A percentile compares a stretch with the other conserved stretches of the same genome.
Conservation (phyloP, 1,284 basidiomycete species). For the Anthracocystis panici-leucophaei region DNA sequence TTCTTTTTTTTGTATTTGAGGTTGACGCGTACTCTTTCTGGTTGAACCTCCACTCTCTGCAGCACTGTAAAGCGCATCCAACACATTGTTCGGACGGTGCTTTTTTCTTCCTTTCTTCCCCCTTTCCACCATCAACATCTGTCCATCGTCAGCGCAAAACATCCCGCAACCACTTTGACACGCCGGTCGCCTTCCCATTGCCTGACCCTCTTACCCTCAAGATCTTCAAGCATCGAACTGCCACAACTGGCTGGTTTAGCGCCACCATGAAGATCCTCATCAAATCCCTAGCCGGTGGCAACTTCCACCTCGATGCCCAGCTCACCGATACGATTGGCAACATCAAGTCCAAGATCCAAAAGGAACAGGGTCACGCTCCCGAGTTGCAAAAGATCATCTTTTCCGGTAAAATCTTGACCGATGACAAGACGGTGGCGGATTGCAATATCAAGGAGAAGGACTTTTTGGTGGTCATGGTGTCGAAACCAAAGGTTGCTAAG, state of each 20-base stretch:
- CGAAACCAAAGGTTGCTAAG: slow-evolving; percentile 72
- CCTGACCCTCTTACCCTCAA: background rate
- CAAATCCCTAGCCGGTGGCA: slow-evolving; percentile 67
- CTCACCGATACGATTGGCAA: slow-evolving; percentile 73
- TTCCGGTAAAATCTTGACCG: slow-evolving; percentile 90
- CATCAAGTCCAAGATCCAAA: slow-evolving; percentile 87
- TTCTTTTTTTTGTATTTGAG: background rate
- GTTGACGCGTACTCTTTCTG: slow-evolving; percentile 16
- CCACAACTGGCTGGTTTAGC: background rate
- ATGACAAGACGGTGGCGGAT: slow-evolving; percentile 87
- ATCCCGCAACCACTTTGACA: background rate
- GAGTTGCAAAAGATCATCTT: slow-evolving; percentile 93
- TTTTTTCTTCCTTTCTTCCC: background rate
- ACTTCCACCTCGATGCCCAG: slow-evolving; percentile 67
- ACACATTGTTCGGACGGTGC: too few relatives aligned
- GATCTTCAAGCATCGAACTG: background rate
- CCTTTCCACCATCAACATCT: background rate
- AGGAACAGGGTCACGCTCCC: slow-evolving; percentile 80
- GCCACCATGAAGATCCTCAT: slow-evolving; percentile 65
- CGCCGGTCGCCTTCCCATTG: background rate
- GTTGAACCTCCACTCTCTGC: slow-evolving; percentile 12
- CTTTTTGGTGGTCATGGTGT: slow-evolving; percentile 97
- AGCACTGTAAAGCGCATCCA: background rate
- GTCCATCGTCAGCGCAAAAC: background rate
- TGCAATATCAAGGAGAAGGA: slow-evolving; percentile 98